A percentile compares a stretch with the other conserved stretches of the same genome.
These are phyloP conservation scores for Trichoderma atroviride DNA, from an alignment of 2,329 filamentous ascomycete species.

Conservation along the genomic window DNA sequence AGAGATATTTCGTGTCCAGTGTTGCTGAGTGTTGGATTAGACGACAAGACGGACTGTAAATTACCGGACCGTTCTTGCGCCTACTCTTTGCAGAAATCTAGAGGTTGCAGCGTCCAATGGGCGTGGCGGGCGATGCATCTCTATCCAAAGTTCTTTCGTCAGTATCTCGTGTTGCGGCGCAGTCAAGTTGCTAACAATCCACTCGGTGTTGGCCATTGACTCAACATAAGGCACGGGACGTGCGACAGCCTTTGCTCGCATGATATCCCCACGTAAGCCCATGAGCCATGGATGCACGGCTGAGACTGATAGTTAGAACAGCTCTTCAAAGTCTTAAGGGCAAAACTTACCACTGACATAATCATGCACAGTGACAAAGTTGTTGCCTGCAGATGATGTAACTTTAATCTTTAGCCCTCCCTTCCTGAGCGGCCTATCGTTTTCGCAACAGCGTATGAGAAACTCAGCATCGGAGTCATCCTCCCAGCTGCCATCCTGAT, in stretches of 20 bases:
- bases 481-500: constrained; percentile 2
- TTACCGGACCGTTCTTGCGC: not conserved
- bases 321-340: not conserved
- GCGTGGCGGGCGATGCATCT: constrained; percentile 14
- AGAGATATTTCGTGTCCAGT: not conserved
- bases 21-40: not conserved
- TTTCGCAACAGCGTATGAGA: constrained; percentile 11
- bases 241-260: constrained; percentile 10
- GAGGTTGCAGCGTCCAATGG: not conserved
- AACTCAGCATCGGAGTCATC: constrained; percentile 1
- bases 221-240: constrained; percentile 1
- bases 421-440: constrained; percentile 6
- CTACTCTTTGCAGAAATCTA: not conserved
- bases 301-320: not conserved
- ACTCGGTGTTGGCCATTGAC: not conserved
- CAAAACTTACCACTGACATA: constrained; percentile 3
- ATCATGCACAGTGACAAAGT: constrained; percentile 8
- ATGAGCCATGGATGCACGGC: constrained; percentile 10
- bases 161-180: constrained; percentile 14
- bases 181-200: constrained; percentile 4
- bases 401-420: constrained; percentile 8
- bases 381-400: not conserved
- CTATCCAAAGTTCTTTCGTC: not conserved
- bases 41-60: not conserved
- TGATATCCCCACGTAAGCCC: constrained; percentile 1